These are phyloP conservation scores for Albifimbria verrucaria DNA, from an alignment of 2,329 filamentous ascomycete species.

Conservation along the genomic window DNA sequence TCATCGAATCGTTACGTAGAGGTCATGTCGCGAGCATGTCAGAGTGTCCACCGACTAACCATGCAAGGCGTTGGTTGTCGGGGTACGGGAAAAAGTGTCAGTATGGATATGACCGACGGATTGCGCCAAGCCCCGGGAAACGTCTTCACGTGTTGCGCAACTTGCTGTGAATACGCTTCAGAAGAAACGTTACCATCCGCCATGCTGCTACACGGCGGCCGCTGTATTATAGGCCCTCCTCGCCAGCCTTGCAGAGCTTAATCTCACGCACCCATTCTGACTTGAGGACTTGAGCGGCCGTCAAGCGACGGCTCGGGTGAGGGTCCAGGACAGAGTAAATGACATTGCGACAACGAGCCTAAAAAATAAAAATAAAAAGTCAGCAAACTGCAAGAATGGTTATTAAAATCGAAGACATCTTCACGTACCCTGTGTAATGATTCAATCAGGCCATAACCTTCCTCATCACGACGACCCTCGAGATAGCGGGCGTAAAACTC, in stretches of 20 bases:
- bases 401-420: not conserved
- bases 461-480: conserved; percentile 87
- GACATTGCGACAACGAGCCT: conserved; percentile 97
- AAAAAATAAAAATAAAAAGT: no score
- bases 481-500: conserved; percentile 96
- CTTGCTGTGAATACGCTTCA: no score
- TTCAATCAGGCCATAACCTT: conserved; percentile 95
- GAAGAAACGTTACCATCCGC: conserved; percentile 10
- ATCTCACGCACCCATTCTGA: conserved; percentile 99
- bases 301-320: conserved; percentile 87
- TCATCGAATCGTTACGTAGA: conserved; percentile 21
- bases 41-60: no score
- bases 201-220: not conserved
- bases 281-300: conserved; percentile 92
- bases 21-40: not conserved
- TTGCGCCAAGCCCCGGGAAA: no score
- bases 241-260: conserved; percentile 92
- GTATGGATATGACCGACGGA: no score
- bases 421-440: conserved; percentile 83
- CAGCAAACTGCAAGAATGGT: no score
- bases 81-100: no score
- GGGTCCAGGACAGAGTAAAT: conserved; percentile 98
- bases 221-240: conserved; percentile 76
- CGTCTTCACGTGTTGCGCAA: no score
- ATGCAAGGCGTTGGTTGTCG: no score